Evolutionary conservation across 2,329 filamentous ascomycete genomes (phyloP), one percentile per base, ranked within the genome.

Genomic region (Botryotinia globosa): DNA sequence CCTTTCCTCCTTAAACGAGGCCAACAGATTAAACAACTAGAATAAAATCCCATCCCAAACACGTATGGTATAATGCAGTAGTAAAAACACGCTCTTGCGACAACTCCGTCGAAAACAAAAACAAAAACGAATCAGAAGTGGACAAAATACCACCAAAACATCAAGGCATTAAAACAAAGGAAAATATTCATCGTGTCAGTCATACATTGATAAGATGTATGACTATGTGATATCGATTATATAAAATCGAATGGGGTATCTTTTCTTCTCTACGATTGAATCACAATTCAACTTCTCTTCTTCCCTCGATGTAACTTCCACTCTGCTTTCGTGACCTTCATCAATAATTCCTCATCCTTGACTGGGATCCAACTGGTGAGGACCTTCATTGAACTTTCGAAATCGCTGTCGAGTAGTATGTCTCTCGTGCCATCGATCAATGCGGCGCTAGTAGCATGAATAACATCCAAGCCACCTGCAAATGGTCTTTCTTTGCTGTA

Each of bases 341-440:
- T 97, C 78, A 99, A 86, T 73, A 97, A 83, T 81, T 98, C 94
- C 80, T 97, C 94, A 79, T 99, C 95, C 82, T 94, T 94, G 81
- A 99, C 91, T 32, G 95, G 94, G 62, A 98, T 91, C 90, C 93
- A 97, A 72, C 92, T 94, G 44, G 96, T 98, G 75, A 99, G 85
- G 12, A 94, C 92, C 84, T 98, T 98, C 96, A 99, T 99, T 64
- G 92, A 92, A 79, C 97, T 97, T 81, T 99, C 96, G 82, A 98
- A 99, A 81, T 99, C 96, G 29, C 93, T 94, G 78, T 97, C 94
- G 9, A 98, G 85, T 45, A 99, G 86, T 69, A 97, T 93, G 75
- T 97, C 93, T 54, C 93, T 87, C 76, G 96, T 92, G 29, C 94
- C 94, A 81, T 97, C 94, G 65, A 98, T 94, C 42, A 99, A 86